Conservation (phyloP, 2,329 filamentous ascomycete species). For the Fusarium metavorans region DNA sequence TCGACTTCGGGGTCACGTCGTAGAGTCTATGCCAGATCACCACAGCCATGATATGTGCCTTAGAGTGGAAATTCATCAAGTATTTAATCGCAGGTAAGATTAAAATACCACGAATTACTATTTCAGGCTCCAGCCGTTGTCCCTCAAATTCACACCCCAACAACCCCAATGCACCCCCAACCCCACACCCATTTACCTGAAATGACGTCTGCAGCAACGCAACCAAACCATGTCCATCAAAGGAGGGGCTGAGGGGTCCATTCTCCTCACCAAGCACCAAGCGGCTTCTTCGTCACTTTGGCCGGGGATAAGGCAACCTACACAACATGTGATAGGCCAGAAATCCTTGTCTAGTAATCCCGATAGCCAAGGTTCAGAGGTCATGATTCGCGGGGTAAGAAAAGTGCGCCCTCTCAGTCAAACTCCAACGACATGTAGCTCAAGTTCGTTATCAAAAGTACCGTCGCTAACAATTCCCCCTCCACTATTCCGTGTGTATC, state of each 20-base stretch:
- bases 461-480: not conserved
- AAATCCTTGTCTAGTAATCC: not conserved
- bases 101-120: not conserved
- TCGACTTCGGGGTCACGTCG: not conserved
- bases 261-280: not conserved
- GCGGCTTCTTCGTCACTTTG: slow-evolving; percentile 18
- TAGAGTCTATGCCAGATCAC: not conserved
- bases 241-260: not conserved
- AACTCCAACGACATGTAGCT: slow-evolving; percentile 1
- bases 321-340: slow-evolving; percentile 29
- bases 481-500: not conserved
- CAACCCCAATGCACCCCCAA: not conserved
- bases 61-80: accelerated
- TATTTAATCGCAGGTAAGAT: accelerated
- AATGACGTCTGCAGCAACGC: not conserved
- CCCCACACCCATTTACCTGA: not conserved
- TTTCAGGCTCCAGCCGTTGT: not conserved
- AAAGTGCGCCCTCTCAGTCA: slow-evolving; percentile 25
- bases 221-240: not conserved
- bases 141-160: not conserved
- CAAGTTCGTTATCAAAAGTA: not conserved
- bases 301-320: slow-evolving; percentile 26
- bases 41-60: accelerated
- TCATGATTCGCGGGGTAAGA: slow-evolving; percentile 24
- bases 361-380: not conserved